phyloP scores from a whole-genome alignment of 1,284 basidiomycete species.

The Ustilago bromivora region DNA sequence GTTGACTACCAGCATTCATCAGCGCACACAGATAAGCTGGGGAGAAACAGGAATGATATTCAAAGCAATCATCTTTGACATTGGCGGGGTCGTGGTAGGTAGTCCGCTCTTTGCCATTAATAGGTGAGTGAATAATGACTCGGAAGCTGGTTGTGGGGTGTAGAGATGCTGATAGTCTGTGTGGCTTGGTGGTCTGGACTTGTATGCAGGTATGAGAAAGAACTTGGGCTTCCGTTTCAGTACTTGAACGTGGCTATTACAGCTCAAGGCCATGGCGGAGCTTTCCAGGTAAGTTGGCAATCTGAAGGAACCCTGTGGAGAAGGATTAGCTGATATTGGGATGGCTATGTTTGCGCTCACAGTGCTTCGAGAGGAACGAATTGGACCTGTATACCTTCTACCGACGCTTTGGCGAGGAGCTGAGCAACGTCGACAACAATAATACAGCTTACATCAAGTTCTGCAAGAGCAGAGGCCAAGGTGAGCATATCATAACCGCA shows the following conservation, averaged over 20 bases:
- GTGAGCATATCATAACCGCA: conserved; percentile 8
- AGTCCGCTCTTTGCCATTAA: conserved; percentile 67
- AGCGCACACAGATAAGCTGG: neutral
- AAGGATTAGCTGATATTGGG: neutral
- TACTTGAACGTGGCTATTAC: conserved; percentile 70
- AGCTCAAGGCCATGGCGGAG: conserved; percentile 62
- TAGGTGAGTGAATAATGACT: conserved; percentile 25
- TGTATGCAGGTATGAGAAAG: conserved; percentile 52
- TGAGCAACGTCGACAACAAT: conserved; percentile 58
- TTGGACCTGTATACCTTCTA: conserved; percentile 68
- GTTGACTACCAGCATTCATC: neutral
- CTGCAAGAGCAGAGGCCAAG: conserved; percentile 53
- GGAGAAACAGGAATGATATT: conserved; percentile 14
- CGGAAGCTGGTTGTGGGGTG: neutral
- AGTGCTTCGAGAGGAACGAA: conserved; percentile 67
- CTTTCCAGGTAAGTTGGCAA: conserved; percentile 63
- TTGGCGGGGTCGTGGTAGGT: conserved; percentile 69
- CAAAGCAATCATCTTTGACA: conserved; percentile 67
- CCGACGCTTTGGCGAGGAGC: conserved; percentile 60
- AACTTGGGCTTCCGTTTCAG: conserved; percentile 62
- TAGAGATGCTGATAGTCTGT: neutral
- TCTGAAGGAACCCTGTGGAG: neutral
- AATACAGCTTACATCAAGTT: conserved; percentile 61
- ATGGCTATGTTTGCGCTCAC: neutral
- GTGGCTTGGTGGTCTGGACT: neutral